Percentiles rank a stretch among this genome's conserved stretches.
These are phyloP conservation scores for Trichophyton simii DNA, from an alignment of 2,329 filamentous ascomycete species.

Conservation along the genomic window DNA sequence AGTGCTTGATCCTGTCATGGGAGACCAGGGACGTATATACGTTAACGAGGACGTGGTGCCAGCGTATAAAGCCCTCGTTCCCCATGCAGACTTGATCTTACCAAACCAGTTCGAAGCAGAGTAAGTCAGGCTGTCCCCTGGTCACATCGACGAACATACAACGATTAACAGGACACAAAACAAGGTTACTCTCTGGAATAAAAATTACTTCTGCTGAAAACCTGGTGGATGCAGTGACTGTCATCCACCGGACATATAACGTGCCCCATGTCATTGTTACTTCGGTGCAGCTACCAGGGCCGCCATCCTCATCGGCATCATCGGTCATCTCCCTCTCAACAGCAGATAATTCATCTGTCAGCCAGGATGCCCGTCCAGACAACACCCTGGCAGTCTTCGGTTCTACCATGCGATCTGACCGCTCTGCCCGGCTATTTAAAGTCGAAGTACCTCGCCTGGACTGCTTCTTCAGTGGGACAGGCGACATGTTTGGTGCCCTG, in stretches of 20 bases:
- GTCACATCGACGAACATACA: not conserved
- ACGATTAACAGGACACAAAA: conserved; percentile 2
- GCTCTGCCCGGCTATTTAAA: conserved; percentile 69
- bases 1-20: conserved; percentile 96
- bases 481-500: conserved; percentile 95
- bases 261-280: conserved; percentile 89
- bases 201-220: conserved; percentile 64
- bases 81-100: conserved; percentile 76
- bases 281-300: conserved; percentile 58
- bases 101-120: conserved; percentile 98
- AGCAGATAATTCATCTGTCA: conserved; percentile 15
- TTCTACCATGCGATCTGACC: conserved; percentile 52
- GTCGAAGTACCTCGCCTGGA: conserved; percentile 78
- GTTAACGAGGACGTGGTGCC: conserved; percentile 85
- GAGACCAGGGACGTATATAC: conserved; percentile 83
- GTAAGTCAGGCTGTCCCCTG: conserved; percentile 37
- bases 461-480: conserved; percentile 90
- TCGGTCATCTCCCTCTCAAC: conserved; percentile 20
- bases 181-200: conserved; percentile 68
- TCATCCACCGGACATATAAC: conserved; percentile 60
- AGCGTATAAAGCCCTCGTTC: conserved; percentile 69
- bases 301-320: conserved; percentile 34
- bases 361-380: conserved; percentile 23
- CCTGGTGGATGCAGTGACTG: conserved; percentile 60
- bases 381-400: conserved; percentile 59